Evolutionary conservation across 805 yeast genomes (phyloP), one percentile per base, ranked within the genome.

Genomic region (Candida maesae): DNA sequence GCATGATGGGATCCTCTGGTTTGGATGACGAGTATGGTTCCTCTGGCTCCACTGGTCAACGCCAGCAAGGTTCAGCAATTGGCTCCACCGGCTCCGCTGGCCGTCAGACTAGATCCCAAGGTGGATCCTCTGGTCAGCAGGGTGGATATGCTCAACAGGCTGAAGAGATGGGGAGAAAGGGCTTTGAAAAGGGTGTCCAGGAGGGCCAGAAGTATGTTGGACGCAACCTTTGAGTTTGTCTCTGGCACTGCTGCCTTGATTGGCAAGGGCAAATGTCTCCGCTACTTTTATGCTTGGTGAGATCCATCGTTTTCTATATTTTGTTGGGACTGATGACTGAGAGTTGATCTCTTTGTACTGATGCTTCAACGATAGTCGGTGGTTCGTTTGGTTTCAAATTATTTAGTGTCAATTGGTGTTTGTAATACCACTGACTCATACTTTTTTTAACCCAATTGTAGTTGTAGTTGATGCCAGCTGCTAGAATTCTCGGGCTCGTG

Each of bases 81-180:
- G n/a, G n/a, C n/a, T n/a, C n/a, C n/a, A n/a, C n/a, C n/a, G 33
- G 33, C 15, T 17, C 36, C 9, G 19, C 39, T 33, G 46, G 52
- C 24, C 58, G 58, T 37, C 58, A 53, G 46, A 49, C 56, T 10
- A 51, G 57, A 50, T 53, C 58, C 9, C 58, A 53, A 39, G 51
- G 35, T 29, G 46, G 41, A 27, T 28, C 19, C 17, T 18, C 33
- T 16, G 17, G 25, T 21, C 20, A 33, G 13, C 49, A 49, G 35
- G 45, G 45, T 4, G 15, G 34, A 16, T 49, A 33, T 35, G 40
- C 49, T 20, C 35, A 39, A 26, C 47, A 50, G 39, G 50, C 50
- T 30, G 51, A 49, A 34, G 51, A 46, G 21, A 20, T 44, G 42
- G 53, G 52, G n/a, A 45, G 51, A 51, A 40, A 49, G 42, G 58